Evolutionary conservation across 2,329 filamentous ascomycete genomes (phyloP).

Genomic region (Leptographium wingfieldii): DNA sequence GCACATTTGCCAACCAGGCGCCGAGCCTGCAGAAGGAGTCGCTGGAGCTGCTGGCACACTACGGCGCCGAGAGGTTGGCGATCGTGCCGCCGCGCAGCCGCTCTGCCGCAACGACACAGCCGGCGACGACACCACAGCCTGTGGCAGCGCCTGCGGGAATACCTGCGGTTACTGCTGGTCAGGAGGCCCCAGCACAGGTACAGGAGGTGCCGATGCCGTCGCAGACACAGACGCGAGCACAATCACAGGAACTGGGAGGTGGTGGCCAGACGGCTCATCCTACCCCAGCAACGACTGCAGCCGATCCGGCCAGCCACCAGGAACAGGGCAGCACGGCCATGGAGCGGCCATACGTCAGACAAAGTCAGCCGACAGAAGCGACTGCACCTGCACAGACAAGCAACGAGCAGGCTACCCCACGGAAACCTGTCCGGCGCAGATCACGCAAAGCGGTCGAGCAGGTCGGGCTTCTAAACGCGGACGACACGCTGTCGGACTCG

Average conservation of each 20-base stretch:
- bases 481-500: background rate
- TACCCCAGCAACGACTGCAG: background rate
- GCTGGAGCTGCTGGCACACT: constrained; percentile 41
- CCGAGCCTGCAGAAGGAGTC: constrained; percentile 42
- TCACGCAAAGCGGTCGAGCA: background rate
- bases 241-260: background rate
- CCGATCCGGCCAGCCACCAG: no score
- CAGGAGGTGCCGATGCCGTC: background rate
- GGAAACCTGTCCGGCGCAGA: background rate
- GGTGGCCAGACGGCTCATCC: background rate
- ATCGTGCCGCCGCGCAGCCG: constrained; percentile 39
- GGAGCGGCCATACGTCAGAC: background rate
- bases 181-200: background rate
- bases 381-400: background rate
- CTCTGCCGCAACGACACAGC: constrained; percentile 10
- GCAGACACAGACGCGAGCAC: background rate
- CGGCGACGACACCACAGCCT: background rate
- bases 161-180: background rate
- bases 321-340: constrained; percentile 6
- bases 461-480: background rate
- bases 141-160: no score
- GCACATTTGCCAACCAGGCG: constrained; percentile 47
- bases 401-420: background rate
- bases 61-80: constrained; percentile 42
- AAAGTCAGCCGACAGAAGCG: background rate